phyloP scores from a whole-genome alignment of 1,139 yeast genomes.

The Pichia sp. region DNA sequence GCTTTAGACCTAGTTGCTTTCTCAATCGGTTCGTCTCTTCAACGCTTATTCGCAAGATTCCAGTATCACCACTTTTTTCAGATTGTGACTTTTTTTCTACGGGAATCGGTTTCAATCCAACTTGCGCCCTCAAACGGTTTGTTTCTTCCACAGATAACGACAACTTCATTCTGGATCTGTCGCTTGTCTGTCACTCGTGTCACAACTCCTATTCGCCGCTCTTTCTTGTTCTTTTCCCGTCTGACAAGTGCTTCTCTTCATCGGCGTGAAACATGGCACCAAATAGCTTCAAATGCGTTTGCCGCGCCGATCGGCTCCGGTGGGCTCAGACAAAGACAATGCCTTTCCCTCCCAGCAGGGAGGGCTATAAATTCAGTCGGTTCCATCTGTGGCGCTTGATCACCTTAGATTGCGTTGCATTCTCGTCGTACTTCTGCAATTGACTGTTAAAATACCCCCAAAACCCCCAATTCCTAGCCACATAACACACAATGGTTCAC shows the following conservation, averaged over 20 bases:
- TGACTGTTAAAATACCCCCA: neutral
- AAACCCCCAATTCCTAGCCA: neutral
- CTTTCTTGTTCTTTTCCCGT: neutral
- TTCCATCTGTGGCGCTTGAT: neutral
- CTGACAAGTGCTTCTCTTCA: no score
- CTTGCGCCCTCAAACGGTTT: slow-evolving; percentile 21
- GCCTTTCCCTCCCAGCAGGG: neutral
- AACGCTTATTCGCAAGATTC: slow-evolving; percentile 18
- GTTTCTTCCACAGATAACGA: slow-evolving; percentile 22
- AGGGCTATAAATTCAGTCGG: neutral
- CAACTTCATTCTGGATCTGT: slow-evolving; percentile 15
- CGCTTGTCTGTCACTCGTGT: slow-evolving; percentile 1
- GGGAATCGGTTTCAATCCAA: slow-evolving; percentile 25
- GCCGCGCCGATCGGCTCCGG: neutral
- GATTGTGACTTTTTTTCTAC: neutral
- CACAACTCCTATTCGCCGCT: neutral
- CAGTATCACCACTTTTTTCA: neutral
- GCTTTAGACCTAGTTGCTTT: slow-evolving; percentile 22
- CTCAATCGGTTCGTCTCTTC: slow-evolving; percentile 29
- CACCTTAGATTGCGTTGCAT: neutral
- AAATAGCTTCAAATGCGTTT: no score
- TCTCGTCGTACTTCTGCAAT: neutral
- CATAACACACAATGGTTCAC: slow-evolving; percentile 21
- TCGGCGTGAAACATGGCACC: no score
- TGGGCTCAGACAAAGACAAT: neutral